phyloP scores from a whole-genome alignment of 129 eudicot genomes.

The Chrysanthemum seticuspe region DNA sequence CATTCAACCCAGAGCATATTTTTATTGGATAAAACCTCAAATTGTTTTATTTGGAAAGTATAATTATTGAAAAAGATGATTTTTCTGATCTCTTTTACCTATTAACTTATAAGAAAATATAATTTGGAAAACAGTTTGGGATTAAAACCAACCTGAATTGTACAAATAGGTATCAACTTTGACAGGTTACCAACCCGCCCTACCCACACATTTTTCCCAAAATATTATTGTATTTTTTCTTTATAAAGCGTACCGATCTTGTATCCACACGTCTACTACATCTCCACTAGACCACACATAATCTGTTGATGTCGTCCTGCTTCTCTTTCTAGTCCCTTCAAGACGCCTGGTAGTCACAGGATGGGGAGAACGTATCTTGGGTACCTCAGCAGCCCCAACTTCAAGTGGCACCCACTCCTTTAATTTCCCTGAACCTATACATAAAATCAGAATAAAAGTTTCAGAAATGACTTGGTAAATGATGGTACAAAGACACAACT shows the following conservation, averaged over 20 bases:
- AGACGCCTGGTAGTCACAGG: constrained; percentile 49
- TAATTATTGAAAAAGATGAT: background rate
- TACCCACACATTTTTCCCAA: background rate
- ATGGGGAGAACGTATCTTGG: constrained; percentile 69
- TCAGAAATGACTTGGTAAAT: background rate
- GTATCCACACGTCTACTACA: constrained; percentile 76
- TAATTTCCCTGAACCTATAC: constrained; percentile 44
- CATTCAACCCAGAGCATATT: background rate
- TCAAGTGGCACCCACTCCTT: constrained; percentile 81
- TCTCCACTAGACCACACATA: constrained; percentile 85
- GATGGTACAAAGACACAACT: background rate
- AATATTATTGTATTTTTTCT: constrained; percentile 2
- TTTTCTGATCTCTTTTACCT: background rate
- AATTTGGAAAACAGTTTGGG: background rate
- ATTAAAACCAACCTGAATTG: background rate
- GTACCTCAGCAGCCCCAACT: constrained; percentile 48
- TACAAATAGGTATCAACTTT: background rate
- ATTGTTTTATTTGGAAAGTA: background rate
- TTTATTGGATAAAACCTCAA: background rate
- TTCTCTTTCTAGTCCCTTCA: constrained; percentile 77
- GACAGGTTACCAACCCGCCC: background rate
- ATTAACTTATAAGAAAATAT: background rate
- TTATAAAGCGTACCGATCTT: constrained; percentile 55
- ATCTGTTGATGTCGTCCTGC: constrained; percentile 63
- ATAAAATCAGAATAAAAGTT: background rate